Base-by-base conservation (phyloP, 495 filamentous ascomycete genomes). In the Astrothelium subdiscretum region DNA sequence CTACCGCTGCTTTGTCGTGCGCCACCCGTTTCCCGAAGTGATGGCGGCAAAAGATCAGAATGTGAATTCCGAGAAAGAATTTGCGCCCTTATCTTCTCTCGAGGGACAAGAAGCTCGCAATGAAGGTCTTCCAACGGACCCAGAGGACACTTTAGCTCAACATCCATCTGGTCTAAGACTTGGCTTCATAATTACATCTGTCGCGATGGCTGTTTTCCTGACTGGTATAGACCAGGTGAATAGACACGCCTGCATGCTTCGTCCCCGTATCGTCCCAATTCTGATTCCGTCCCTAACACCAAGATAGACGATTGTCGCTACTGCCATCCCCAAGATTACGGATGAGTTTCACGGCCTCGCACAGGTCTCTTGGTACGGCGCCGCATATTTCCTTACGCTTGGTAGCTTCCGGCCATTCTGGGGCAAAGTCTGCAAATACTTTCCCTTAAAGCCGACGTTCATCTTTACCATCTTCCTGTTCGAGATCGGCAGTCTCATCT, bases 221-320 rank as follows among this genome's bases (percentile, higher is more conserved):
- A 48, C 42, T 48, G 42, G 42, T 48, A 48, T 48, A 48, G 42
- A 48, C 20, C 42, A 48, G 42, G 42, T 48, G 42, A 48, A 48
- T 48, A 48, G 13, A 3, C 18, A n/a, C 42, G 8, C 42, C 20
- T 48, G 42, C 42, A 48, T 48, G 42, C 42, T 48, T n/a, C 42
- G 42, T 48, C 18, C 11, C 42, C 4, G 18, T 48, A 48, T 48
- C 42, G 42, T 48, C 42, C 42, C 18, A n/a, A 48, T 20, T n/a
- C 42, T 48, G 42, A 48, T n/a, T 48, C 42, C 20, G 42, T 48
- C 42, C 42, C 42, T 48, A 20, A 48, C 42, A 48, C 42, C 20
- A 48, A 48, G 42, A 48, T 48, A 48, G 42, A 48, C 42, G 42
- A 92, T 92, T 63, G 87, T 92, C 59, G 86, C 86, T 12, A 92